Evolutionary conservation across 768 basidiomycete species (phyloP), one percentile per base, ranked within the genome.

Genomic region (Nidula microcarpa): DNA sequence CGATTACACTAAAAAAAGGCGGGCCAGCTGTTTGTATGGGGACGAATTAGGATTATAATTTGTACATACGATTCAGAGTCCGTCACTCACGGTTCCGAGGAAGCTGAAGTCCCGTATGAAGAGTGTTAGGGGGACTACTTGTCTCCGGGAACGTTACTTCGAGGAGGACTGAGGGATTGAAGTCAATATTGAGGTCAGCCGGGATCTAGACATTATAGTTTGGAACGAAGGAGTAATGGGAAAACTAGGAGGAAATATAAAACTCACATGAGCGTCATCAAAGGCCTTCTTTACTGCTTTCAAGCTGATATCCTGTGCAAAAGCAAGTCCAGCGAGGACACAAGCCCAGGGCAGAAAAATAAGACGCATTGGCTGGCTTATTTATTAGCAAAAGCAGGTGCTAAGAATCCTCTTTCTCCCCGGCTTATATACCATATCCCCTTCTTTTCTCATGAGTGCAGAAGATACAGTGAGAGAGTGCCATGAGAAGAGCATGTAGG

Each of bases 11-110:
- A 56, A 72, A 74, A 1, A 59, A 58, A 6, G 72, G 72, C 2
- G 66, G 67, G 1, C 63, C 65, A 0, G 66, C 72, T 9, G 74
- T 75, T 11, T 63, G 73, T 75, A 44, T 2, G 33, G 11, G 6
- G 17, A 34, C 23, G 4, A 30, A 30, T 30, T 30, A 30, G 23
- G 23, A 30, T 30, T 30, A 30, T 30, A 30, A 30, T 30, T 30
- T 30, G 23, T 30, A 30, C 23, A 4, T 30, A 4, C 23, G 23
- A 30, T 30, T 30, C 23, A 30, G 35, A 23, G 16, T 37, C 11
- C 35, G 6, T 6, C 13, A 55, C 57, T 41, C 39, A 68, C 68
- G 61, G 41, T 68, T 60, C 17, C 61, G 58, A 4, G 61, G 60
- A 30, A 68, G 46, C 13, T 65, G 61, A 13, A 63, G 49, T 0